Evolutionary conservation across 495 filamentous ascomycete genomes (phyloP), one percentile per base, ranked within the genome.

Genomic region (Hyaloscypha hepaticicola): DNA sequence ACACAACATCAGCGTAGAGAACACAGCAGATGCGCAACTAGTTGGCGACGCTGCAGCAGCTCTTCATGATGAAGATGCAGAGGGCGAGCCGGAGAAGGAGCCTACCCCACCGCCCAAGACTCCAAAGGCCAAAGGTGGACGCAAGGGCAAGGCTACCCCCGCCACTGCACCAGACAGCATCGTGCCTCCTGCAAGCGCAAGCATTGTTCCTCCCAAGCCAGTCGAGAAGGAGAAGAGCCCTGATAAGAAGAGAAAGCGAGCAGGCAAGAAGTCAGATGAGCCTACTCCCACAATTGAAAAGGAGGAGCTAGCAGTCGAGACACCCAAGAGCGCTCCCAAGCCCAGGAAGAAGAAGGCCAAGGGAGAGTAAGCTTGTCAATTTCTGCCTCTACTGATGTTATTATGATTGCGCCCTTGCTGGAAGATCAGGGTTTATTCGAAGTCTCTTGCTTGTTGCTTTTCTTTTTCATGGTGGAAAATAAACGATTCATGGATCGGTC

Each of bases 61-160:
- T 19, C 75, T 77, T 22, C 81, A 86, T 48, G 82, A 83, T 38
- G 82, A 88, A 61, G 84, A 83, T 22, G 80, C 81, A 31, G 81
- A 84, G 34, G 80, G 81, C 4, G 82, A 82, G 63, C 80, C 82
- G 25, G 72, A 77, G 28, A 82, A 80, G 69, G 79, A 80, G 58
- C 85, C 84, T 29, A 82, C 85, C 8, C 85, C 85, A 28, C 77
- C 80, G 27, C 69, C 75, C 11, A 78, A 77, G 66, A 80, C 67
- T 24, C 59, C 75, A 16, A 76, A 77, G 69, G 68, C 70, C 45
- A 78, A 72, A 34, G 79, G 83, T 66, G 77, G 82, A 45, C 82
- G 80, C 50, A 86, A 83, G 76, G 53, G 60, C 27, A 69, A 69
- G 27, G 69, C 65, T 19, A 59, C 62, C 5, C 63, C 73, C 22